phyloP scores from a whole-genome alignment of 208 protist genomes.

The Angomonas ambiguus region DNA sequence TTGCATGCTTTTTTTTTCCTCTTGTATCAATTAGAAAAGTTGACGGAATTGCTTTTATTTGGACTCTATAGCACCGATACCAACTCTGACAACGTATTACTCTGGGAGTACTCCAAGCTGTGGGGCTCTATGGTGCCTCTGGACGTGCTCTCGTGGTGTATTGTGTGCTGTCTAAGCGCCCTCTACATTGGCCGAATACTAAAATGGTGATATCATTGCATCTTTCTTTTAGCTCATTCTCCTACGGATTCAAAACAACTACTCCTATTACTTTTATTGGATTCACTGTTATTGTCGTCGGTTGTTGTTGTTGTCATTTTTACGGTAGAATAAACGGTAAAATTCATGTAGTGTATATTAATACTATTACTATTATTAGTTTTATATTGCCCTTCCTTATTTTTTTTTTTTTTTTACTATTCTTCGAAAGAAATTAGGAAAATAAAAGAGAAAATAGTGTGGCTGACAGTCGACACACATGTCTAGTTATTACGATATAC shows the following conservation, averaged over 20 bases:
- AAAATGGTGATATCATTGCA: background rate
- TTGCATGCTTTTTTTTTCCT: background rate
- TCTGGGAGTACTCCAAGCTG: background rate
- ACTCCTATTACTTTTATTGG: too few relatives aligned
- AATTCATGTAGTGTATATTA: background rate
- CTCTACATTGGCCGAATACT: background rate
- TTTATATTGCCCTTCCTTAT: background rate
- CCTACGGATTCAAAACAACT: too few relatives aligned
- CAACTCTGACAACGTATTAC: background rate
- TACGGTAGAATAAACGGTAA: background rate
- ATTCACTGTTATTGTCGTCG: too few relatives aligned
- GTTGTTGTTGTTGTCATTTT: too few relatives aligned
- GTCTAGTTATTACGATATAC: conserved; percentile 59
- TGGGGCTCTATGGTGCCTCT: background rate
- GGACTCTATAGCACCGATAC: background rate
- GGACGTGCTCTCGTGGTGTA: background rate
- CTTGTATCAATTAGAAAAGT: background rate
- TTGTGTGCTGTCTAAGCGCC: background rate
- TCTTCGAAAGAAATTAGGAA: background rate
- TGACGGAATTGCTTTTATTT: background rate
- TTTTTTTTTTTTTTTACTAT: background rate
- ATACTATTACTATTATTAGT: background rate
- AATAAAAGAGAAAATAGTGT: background rate
- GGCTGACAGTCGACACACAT: conserved; percentile 5
- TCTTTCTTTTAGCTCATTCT: too few relatives aligned